Evolutionary conservation across 352 stramenopile species (phyloP).

Genomic region (Thraustotheca clavata): DNA sequence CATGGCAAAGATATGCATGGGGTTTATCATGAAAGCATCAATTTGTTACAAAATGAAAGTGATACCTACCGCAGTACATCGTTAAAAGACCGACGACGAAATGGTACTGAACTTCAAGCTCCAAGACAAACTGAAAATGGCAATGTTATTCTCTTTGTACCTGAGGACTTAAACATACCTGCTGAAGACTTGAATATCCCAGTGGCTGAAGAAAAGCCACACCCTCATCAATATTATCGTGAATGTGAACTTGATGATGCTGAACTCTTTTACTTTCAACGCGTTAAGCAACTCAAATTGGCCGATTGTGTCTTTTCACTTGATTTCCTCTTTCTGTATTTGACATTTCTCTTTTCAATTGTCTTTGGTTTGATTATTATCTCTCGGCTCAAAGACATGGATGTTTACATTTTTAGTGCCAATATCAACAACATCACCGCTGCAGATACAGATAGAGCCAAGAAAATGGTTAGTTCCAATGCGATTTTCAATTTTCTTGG

Average conservation of each 20-base stretch:
- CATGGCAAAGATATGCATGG: slow-evolving; percentile 51
- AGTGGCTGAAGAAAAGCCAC: background rate
- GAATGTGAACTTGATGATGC: background rate
- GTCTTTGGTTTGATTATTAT: slow-evolving; percentile 50
- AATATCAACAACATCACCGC: slow-evolving; percentile 21
- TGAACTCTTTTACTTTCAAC: slow-evolving; percentile 25
- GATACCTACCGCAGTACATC: slow-evolving; percentile 33
- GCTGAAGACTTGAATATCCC: background rate
- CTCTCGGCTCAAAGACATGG: slow-evolving; percentile 46
- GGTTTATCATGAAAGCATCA: background rate
- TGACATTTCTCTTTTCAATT: slow-evolving; percentile 54
- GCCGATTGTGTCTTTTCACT: slow-evolving; percentile 19
- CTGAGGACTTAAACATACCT: background rate
- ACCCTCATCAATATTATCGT: background rate
- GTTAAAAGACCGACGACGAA: slow-evolving; percentile 27
- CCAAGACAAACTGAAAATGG: background rate
- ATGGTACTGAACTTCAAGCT: slow-evolving; percentile 19
- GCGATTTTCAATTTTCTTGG: slow-evolving; percentile 45
- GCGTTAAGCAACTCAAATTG: slow-evolving; percentile 29
- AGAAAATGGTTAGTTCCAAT: slow-evolving; percentile 42
- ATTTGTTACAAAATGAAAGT: slow-evolving; percentile 19
- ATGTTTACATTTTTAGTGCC: slow-evolving; percentile 38
- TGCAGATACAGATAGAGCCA: slow-evolving; percentile 21
- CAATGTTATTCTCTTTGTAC: slow-evolving; percentile 14
- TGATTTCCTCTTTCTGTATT: slow-evolving; percentile 52